These are phyloP conservation scores for Xerocomus brunneocitrinus DNA, from an alignment of 768 basidiomycete genomes.

Conservation along the genomic window DNA sequence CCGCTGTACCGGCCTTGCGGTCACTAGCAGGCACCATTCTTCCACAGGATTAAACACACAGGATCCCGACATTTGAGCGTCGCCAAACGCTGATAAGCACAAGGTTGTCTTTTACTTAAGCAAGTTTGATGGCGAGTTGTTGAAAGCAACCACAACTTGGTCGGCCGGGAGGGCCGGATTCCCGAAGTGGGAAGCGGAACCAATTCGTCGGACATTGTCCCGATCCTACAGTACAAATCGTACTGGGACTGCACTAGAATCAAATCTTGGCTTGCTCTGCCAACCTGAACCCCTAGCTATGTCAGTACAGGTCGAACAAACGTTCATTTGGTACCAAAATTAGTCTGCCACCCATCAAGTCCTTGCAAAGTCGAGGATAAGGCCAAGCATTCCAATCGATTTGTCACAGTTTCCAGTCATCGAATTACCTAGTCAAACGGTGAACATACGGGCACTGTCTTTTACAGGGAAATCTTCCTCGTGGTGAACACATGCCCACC, in stretches of 20 bases:
- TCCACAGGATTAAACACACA: background rate
- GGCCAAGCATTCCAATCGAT: background rate
- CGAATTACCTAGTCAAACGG: background rate
- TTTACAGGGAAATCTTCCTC: conserved; percentile 6
- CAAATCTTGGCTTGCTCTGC: background rate
- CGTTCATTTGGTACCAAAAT: background rate
- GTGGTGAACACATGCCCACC: conserved; percentile 15
- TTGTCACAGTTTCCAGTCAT: background rate
- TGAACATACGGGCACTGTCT: conserved; percentile 1
- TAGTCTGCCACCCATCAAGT: background rate
- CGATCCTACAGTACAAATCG: no score
- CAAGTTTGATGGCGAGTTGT: no score
- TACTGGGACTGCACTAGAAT: no score
- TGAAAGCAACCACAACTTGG: background rate
- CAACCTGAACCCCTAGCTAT: background rate
- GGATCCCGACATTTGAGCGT: background rate
- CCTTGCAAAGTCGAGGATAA: background rate
- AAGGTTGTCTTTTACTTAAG: no score
- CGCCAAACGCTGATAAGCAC: no score
- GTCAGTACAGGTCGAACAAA: background rate
- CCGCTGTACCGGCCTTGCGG: background rate
- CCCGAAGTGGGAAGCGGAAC: no score
- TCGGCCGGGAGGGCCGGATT: no score
- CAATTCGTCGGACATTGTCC: no score
- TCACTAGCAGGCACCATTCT: background rate